Base-by-base conservation (phyloP, 768 basidiomycete genomes). In the Pulveroboletus sp. region DNA sequence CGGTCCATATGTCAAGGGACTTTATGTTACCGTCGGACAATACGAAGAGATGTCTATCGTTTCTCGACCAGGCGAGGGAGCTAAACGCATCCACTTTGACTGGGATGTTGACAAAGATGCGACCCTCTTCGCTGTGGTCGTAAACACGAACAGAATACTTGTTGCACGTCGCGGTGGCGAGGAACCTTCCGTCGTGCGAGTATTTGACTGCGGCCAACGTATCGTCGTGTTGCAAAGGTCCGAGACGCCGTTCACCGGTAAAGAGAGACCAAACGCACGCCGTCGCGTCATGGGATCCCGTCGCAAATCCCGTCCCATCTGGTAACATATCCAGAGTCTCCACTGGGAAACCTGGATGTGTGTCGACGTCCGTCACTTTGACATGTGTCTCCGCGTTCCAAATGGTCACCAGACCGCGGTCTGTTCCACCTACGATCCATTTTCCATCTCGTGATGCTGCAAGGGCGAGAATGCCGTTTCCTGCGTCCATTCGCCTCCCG, bases 201-300 rank as follows among this genome's bases (percentile, higher is more conserved):
- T 45, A 58, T 5, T 54, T 58, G 35, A 58, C 51, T n/a, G 26
- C 43, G 2, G 43, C 48, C 39, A 57, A 14, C 5, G 23, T 24
- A 20, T 2, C 14, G 10, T 27, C 31, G 6, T 43, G 56, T 13
- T 43, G 35, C 46, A 40, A 45, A 0, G 55, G 56, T 0, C 27
- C 29, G 1, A 59, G 31, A 16, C 55, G 10, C 17, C 37, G 31
- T 17, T 49, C 20, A 10, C 58, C 36, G 23, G 35, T 40, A 1
- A 16, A 30, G 23, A 54, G 6, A 11, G 35, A 36, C 49, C 50
- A 52, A 20, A 46, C 32, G 7, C 39, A 41, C 6, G 16, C 50
- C 7, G 46, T 57, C n/a, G 30, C 7, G 43, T 52, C 55, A 11
- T 36, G 20, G n/a, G 56, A 42, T 16, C 50, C 59, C 6, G 43